Evolutionary conservation across 2,329 filamentous ascomycete genomes (phyloP).

Genomic region (Cordyceps cicadae): DNA sequence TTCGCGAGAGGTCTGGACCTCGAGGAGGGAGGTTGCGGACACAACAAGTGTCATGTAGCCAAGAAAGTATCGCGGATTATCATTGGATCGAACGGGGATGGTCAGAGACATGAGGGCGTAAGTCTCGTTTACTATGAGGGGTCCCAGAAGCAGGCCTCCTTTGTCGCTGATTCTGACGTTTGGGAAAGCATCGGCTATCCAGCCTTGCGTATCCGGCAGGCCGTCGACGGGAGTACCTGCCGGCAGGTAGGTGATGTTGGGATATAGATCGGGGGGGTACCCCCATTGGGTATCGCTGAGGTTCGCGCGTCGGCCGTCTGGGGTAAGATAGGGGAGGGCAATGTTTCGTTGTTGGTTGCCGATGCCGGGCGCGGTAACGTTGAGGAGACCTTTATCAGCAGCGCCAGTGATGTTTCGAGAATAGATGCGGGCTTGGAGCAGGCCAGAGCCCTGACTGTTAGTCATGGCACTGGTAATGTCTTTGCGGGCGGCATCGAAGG

Average conservation of each 20-base stretch:
- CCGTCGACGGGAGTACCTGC: constrained; percentile 32
- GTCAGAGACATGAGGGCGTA: constrained; percentile 76
- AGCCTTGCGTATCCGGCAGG: constrained; percentile 33
- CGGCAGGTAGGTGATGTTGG: constrained; percentile 62
- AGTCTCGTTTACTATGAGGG: constrained; percentile 61
- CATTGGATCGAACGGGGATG: constrained; percentile 65
- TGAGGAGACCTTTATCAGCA: constrained; percentile 48
- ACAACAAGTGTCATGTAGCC: constrained; percentile 78
- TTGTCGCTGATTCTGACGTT: constrained; percentile 41
- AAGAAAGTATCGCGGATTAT: constrained; percentile 53
- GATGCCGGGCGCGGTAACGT: constrained; percentile 47
- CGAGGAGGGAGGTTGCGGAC: constrained; percentile 54
- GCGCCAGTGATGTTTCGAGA: constrained; percentile 56
- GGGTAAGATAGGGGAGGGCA: constrained; percentile 50
- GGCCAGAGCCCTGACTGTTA: constrained; percentile 45
- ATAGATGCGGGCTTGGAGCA: constrained; percentile 66
- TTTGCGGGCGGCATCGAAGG: constrained; percentile 50
- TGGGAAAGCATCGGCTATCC: constrained; percentile 41
- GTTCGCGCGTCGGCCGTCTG: constrained; percentile 49
- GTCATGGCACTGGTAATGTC: constrained; percentile 67
- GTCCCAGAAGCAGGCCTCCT: constrained; percentile 65
- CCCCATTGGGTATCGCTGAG: constrained; percentile 56
- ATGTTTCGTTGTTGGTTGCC: constrained; percentile 32
- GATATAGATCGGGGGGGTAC: constrained; percentile 66
- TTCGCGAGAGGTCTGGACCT: constrained; percentile 54